Percentiles rank a stretch among this genome's conserved stretches.
These are phyloP conservation scores for Xylaria telfairii DNA, from an alignment of 495 filamentous ascomycete species.

Conservation along the genomic window DNA sequence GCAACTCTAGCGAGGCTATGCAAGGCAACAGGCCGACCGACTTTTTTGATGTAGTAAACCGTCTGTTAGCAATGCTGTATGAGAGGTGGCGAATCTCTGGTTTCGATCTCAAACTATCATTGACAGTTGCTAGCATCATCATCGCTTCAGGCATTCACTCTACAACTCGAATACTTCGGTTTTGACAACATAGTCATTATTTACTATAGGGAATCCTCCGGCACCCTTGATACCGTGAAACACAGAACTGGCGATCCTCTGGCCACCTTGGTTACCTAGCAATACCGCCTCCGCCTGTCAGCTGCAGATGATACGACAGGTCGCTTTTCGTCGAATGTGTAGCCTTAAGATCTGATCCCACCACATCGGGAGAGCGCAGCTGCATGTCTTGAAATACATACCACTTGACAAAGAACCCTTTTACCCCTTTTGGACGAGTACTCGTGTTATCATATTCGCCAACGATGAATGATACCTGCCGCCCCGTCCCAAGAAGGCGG, in stretches of 20 bases:
- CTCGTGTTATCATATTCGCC: background rate
- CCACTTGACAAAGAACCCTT: conserved; percentile 27
- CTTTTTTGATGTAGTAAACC: conserved; percentile 4
- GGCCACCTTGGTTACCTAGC: background rate
- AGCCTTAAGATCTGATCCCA: conserved; percentile 25
- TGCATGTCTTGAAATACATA: conserved; percentile 27
- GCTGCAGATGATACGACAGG: conserved; percentile 24
- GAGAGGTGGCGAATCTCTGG: background rate
- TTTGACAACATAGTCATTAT: background rate
- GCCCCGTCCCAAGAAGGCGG: background rate
- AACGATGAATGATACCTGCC: background rate
- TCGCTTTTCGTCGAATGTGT: conserved; percentile 27
- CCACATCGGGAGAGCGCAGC: conserved; percentile 26
- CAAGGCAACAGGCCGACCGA: conserved; percentile 9
- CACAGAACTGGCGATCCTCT: background rate
- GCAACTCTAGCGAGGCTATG: conserved; percentile 5
- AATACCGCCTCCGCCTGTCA: conserved; percentile 20
- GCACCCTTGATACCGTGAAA: background rate
- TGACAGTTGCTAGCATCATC: background rate
- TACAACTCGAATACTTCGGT: background rate
- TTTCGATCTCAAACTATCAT: background rate
- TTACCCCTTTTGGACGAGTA: conserved; percentile 22
- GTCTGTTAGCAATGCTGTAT: background rate
- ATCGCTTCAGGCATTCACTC: background rate
- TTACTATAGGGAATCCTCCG: background rate